These are phyloP conservation scores for Blepharisma stoltei DNA, from an alignment of 73 alveolate species.

Conservation along the genomic window DNA sequence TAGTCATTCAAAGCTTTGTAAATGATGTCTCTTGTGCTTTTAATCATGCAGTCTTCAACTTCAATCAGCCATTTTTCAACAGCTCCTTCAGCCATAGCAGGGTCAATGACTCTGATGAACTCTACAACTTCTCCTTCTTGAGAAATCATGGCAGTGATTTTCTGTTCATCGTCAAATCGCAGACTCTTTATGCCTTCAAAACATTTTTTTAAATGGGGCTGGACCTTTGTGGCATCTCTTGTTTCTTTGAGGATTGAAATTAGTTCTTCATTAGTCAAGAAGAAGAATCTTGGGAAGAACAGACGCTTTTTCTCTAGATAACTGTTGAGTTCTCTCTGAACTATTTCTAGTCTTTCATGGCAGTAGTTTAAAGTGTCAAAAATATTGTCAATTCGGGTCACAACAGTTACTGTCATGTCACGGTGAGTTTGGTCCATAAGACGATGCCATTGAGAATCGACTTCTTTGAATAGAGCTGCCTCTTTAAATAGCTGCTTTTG, in stretches of 20 bases:
- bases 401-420: conserved; percentile 80
- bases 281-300: conserved; percentile 98
- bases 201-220: conserved; percentile 96
- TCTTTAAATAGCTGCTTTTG: conserved; percentile 93
- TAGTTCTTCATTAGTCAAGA: conserved; percentile 95
- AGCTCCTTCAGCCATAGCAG: conserved; percentile 93
- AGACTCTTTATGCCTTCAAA: conserved; percentile 93
- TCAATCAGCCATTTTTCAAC: conserved; percentile 99
- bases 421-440: conserved; percentile 80
- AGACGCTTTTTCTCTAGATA: conserved; percentile 94
- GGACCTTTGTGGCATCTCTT: conserved; percentile 91
- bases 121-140: conserved; percentile 93
- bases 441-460: conserved; percentile 93
- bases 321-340: conserved; percentile 88
- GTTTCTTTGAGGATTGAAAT: conserved; percentile 96
- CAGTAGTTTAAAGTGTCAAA: conserved; percentile 83
- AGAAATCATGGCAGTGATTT: conserved; percentile 89
- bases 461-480: conserved; percentile 86
- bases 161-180: conserved; percentile 92
- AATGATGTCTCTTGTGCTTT: conserved; percentile 79
- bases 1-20: conserved; percentile 87
- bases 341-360: conserved; percentile 90
- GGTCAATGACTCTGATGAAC: conserved; percentile 84
- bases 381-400: conserved; percentile 77
- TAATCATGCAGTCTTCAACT: conserved; percentile 94